Evolutionary conservation across 805 yeast species (phyloP).

Genomic region (Candida anglica): DNA sequence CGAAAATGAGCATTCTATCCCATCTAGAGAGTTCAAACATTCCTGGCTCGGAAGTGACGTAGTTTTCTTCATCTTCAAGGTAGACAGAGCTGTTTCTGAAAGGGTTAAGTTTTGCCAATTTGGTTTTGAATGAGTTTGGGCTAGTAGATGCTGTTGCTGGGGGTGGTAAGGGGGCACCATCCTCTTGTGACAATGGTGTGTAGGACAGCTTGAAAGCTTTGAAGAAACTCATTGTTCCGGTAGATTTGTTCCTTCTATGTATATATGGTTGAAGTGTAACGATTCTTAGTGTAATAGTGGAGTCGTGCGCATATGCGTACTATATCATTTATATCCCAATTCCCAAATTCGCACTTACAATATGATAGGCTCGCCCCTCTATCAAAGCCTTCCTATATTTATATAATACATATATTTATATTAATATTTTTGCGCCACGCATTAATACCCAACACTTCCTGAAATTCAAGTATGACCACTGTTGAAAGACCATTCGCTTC

Average conservation of each 20-base stretch:
- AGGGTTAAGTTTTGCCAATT: slow-evolving; percentile 36
- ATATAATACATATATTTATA: neutral
- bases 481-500: slow-evolving; percentile 36
- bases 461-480: neutral
- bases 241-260: neutral
- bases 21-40: slow-evolving; percentile 40
- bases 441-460: neutral
- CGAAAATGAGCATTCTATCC: slow-evolving; percentile 46
- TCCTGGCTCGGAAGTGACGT: slow-evolving; percentile 42
- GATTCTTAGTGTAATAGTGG: too few relatives aligned
- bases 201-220: slow-evolving; percentile 27
- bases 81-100: slow-evolving; percentile 33
- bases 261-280: too few relatives aligned
- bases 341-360: too few relatives aligned
- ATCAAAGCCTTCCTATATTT: neutral
- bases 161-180: slow-evolving; percentile 32
- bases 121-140: slow-evolving; percentile 20
- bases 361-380: too few relatives aligned
- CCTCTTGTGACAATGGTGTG: slow-evolving; percentile 29
- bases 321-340: too few relatives aligned
- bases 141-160: slow-evolving; percentile 25
- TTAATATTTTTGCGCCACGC: too few relatives aligned
- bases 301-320: too few relatives aligned
- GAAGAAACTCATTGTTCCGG: slow-evolving; percentile 34
- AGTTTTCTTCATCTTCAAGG: slow-evolving; percentile 39